These are phyloP conservation scores for Triticum dicoccoides DNA, from an alignment of 176 grass and related monocot species.

Conservation along the genomic window DNA sequence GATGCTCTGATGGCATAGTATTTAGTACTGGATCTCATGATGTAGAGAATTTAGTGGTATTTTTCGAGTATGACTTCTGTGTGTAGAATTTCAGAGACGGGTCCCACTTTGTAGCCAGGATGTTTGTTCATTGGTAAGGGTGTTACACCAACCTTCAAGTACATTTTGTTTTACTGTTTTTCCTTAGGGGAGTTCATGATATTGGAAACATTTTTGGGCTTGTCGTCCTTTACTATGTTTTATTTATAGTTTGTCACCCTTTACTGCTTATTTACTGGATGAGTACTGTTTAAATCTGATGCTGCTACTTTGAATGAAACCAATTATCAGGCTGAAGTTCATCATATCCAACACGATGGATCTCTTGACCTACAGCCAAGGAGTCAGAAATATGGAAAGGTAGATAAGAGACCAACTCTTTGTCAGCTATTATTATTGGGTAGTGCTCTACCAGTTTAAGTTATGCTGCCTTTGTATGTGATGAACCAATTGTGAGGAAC, in stretches of 20 bases:
- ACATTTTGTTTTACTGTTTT: background rate
- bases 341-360: constrained; percentile 88
- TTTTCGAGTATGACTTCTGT: background rate
- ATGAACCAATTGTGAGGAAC: no score
- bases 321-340: constrained; percentile 80
- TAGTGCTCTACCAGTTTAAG: background rate
- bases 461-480: background rate
- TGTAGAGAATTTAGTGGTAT: background rate
- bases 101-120: background rate
- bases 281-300: background rate
- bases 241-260: background rate
- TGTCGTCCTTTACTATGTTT: background rate
- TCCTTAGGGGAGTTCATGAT: background rate
- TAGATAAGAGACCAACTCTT: constrained; percentile 22
- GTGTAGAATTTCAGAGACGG: background rate
- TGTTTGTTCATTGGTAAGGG: background rate
- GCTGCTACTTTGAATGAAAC: constrained; percentile 11
- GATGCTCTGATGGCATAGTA: no score
- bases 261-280: background rate
- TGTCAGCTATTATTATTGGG: background rate
- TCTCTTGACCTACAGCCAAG: constrained; percentile 93
- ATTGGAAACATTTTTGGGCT: background rate
- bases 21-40: no score
- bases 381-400: constrained; percentile 98
- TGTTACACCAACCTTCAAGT: background rate